Percentiles rank a stretch among this genome's conserved stretches.
These are phyloP conservation scores for Canariomyces notabilis DNA, from an alignment of 2,329 filamentous ascomycete genomes.

Conservation along the genomic window DNA sequence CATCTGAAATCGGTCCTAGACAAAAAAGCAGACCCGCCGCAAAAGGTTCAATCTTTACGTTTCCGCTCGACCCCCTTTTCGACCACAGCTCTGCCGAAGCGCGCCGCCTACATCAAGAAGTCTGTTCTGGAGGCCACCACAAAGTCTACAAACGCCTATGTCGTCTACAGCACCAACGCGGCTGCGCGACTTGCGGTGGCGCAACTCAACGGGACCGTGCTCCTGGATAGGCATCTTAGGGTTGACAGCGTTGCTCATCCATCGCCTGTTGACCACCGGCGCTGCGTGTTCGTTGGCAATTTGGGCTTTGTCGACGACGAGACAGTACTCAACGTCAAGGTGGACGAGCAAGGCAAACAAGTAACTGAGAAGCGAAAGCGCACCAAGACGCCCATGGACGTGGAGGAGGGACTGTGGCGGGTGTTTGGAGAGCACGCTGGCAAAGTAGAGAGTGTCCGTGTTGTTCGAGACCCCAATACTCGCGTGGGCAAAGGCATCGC, in stretches of 20 bases:
- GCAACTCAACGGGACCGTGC: slow-evolving; percentile 74
- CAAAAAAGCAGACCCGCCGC: slow-evolving; percentile 45
- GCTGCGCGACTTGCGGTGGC: slow-evolving; percentile 73
- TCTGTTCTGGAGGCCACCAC: slow-evolving; percentile 88
- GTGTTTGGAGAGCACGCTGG: slow-evolving; percentile 69
- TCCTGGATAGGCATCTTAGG: slow-evolving; percentile 82
- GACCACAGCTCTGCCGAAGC: slow-evolving; percentile 72
- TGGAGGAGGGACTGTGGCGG: slow-evolving; percentile 89
- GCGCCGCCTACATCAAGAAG: slow-evolving; percentile 89
- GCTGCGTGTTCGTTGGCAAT: slow-evolving; percentile 95
- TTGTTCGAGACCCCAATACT: slow-evolving; percentile 83
- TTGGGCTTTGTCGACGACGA: slow-evolving; percentile 95
- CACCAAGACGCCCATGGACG: slow-evolving; percentile 70
- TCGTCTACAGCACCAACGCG: slow-evolving; percentile 70
- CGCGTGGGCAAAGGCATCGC: slow-evolving; percentile 95
- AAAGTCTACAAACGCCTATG: slow-evolving; percentile 90
- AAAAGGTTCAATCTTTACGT: slow-evolving; percentile 83
- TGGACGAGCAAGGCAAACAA: slow-evolving; percentile 61
- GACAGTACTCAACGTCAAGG: slow-evolving; percentile 59
- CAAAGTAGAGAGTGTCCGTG: slow-evolving; percentile 86
- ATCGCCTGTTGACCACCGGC: slow-evolving; percentile 71
- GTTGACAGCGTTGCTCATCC: slow-evolving; percentile 91
- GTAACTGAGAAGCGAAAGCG: slow-evolving; percentile 59
- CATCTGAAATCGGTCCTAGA: slow-evolving; percentile 75
- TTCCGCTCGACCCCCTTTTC: slow-evolving; percentile 92